Evolutionary conservation across 345 rosid genomes (phyloP).

Genomic region (Arabidopsis suecica): DNA sequence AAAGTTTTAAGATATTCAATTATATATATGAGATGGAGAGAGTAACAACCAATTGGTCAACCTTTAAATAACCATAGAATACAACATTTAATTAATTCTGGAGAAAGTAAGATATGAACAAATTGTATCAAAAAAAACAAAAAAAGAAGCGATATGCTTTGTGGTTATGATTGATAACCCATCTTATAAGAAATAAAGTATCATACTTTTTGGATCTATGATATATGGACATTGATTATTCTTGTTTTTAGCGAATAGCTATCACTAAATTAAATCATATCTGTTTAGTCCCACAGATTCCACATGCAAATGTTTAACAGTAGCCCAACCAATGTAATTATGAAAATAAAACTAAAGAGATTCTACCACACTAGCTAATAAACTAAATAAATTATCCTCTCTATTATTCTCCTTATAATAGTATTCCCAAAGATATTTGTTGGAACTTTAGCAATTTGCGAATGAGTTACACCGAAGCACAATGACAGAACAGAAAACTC

Average conservation of each 20-base stretch:
- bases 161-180: slow-evolving; percentile 18
- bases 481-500: slow-evolving; percentile 6
- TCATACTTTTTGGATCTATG: slow-evolving; percentile 22
- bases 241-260: slow-evolving; percentile 29
- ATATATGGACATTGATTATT: slow-evolving; percentile 10
- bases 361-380: slow-evolving; percentile 6
- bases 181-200: slow-evolving; percentile 13
- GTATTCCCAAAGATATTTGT: slow-evolving; percentile 15
- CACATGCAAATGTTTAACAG: slow-evolving; percentile 35
- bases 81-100: neutral
- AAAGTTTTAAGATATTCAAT: no score
- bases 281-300: slow-evolving; percentile 23
- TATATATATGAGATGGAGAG: no score
- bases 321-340: neutral
- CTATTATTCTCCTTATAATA: neutral
- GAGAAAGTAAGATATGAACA: slow-evolving; percentile 24
- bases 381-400: neutral
- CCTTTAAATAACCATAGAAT: no score
- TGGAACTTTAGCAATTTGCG: slow-evolving; percentile 14
- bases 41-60: no score
- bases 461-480: slow-evolving; percentile 27
- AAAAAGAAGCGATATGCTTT: neutral
- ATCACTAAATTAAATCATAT: slow-evolving; percentile 21
- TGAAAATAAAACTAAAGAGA: neutral
- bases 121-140: slow-evolving; percentile 9